Percentiles rank a stretch among this genome's conserved stretches.
Conservation (phyloP, 176 grass and related monocot genomes). For the Eleusine coracana region DNA sequence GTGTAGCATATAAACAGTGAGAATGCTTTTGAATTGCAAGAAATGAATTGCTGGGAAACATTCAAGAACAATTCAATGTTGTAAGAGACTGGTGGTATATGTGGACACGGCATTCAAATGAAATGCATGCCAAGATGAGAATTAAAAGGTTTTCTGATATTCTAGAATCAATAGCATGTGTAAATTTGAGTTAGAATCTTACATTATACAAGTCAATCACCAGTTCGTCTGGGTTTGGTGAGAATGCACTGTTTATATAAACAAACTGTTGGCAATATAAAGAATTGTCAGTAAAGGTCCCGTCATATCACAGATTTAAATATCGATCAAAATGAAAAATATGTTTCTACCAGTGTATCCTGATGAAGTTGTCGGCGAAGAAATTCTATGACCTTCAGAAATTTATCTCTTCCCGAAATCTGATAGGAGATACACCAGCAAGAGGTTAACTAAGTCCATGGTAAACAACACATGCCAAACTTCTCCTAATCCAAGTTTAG, state of each 20-base stretch:
- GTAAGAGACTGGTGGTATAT: background rate
- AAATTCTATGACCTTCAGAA: conserved; percentile 88
- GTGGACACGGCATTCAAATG: background rate
- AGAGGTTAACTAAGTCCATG: conserved; percentile 16
- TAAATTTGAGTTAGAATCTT: conserved; percentile 32
- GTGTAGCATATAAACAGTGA: background rate
- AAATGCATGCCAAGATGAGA: background rate
- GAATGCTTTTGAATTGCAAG: background rate
- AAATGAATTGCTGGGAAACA: background rate
- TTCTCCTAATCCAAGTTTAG: background rate
- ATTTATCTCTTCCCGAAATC: conserved; percentile 82
- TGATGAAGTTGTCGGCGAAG: conserved; percentile 76
- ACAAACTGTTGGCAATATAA: conserved; percentile 61
- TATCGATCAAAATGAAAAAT: background rate
- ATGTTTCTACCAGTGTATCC: conserved; percentile 66
- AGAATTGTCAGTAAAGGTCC: conserved; percentile 28
- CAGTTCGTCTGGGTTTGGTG: conserved; percentile 80
- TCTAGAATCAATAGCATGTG: background rate
- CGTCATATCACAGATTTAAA: background rate
- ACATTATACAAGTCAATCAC: conserved; percentile 87
- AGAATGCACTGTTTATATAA: conserved; percentile 88
- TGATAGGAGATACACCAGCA: conserved; percentile 16
- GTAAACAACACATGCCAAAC: background rate
- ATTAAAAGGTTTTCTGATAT: background rate
- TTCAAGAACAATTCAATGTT: background rate